Evolutionary conservation across 192 early-diverging fungal genomes (phyloP), one percentile per base, ranked within the genome.

Genomic region (Linnemannia zychae): DNA sequence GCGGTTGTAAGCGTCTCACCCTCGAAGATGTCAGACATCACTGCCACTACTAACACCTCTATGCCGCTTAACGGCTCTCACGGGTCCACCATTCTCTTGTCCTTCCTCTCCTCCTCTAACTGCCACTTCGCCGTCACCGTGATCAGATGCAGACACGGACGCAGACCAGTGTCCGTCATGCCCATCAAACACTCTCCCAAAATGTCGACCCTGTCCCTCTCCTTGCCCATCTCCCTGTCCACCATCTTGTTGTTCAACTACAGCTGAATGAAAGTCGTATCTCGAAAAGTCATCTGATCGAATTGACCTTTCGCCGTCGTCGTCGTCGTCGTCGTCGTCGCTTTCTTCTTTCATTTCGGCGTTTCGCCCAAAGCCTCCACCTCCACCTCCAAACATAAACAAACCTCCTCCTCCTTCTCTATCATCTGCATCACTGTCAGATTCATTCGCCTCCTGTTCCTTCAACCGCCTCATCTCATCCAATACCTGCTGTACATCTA

Each of bases 221-320:
- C n/a, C 18, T 71, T 15, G 28, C 22, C 7, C 57, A 7, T 40
- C 36, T 3, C 18, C 67, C 67, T 63, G 57, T 31, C 28, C 11
- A 31, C 13, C 24, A 12, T 15, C 28, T 0, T 63, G 57, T 31
- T 12, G 57, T 63, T 13, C 28, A 63, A 24, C 13, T 63, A 28
- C 28, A n/a, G 1, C 67, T 40, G 34, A 36, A 22, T 69, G 37
- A 40, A 60, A 31, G 0, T 49, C 78, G 3, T 67, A 71, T 18
- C 71, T 60, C 16, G 53, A 47, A 17, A 79, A 40, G 38, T 79
- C 78, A 50, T 79, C 78, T 31, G 78, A 79, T 1, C 78, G 71
- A 73, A 72, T 72, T 37, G 57, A 37, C 38, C 40, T 60, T 57
- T 71, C 68, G 7, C 71, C 76, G 34, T 66, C 71, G 17, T 49